Percentiles rank a stretch among this genome's conserved stretches.
These are phyloP conservation scores for Geotrichum citri-aurantii DNA, from an alignment of 1,139 yeast species.

Conservation along the genomic window DNA sequence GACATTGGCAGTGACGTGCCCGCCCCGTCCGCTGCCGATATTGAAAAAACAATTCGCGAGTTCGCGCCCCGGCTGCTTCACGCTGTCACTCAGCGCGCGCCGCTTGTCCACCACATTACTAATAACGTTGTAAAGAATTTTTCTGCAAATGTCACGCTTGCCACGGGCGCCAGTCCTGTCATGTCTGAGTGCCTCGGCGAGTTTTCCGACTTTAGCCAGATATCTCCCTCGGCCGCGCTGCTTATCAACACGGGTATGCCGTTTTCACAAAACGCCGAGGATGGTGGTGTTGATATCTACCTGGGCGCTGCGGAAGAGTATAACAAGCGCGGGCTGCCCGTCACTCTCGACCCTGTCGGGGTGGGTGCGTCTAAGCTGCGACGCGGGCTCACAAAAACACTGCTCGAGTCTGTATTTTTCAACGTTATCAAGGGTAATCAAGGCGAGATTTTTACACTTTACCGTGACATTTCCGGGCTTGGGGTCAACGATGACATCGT, in stretches of 20 bases:
- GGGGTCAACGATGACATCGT: background rate
- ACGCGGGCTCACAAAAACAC: slow-evolving; percentile 41
- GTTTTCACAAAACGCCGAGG: slow-evolving; percentile 29
- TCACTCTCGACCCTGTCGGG: slow-evolving; percentile 88
- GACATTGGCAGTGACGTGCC: slow-evolving; percentile 1
- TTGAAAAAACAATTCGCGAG: slow-evolving; percentile 14
- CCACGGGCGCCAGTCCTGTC: slow-evolving; percentile 82
- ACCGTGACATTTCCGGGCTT: slow-evolving; percentile 44
- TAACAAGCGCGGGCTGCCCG: slow-evolving; percentile 52
- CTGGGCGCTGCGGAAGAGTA: slow-evolving; percentile 53
- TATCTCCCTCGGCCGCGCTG: slow-evolving; percentile 47
- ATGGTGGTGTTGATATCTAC: slow-evolving; percentile 41
- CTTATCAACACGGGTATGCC: slow-evolving; percentile 79
- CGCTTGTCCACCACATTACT: slow-evolving; percentile 83
- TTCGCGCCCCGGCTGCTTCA: slow-evolving; percentile 18
- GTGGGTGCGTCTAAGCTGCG: slow-evolving; percentile 75
- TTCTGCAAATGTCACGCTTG: slow-evolving; percentile 83
- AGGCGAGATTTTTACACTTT: slow-evolving; percentile 64
- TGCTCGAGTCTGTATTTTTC: slow-evolving; percentile 55
- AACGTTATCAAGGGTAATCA: slow-evolving; percentile 80
- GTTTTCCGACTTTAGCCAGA: slow-evolving; percentile 56
- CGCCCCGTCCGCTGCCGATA: slow-evolving; percentile 7
- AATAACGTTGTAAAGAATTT: slow-evolving; percentile 85
- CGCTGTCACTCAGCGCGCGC: slow-evolving; percentile 31
- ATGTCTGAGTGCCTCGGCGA: slow-evolving; percentile 81